A percentile compares a stretch with the other conserved stretches of the same genome.
phyloP scores from a whole-genome alignment of 1,284 basidiomycete genomes.

The Naganishia cerealis region DNA sequence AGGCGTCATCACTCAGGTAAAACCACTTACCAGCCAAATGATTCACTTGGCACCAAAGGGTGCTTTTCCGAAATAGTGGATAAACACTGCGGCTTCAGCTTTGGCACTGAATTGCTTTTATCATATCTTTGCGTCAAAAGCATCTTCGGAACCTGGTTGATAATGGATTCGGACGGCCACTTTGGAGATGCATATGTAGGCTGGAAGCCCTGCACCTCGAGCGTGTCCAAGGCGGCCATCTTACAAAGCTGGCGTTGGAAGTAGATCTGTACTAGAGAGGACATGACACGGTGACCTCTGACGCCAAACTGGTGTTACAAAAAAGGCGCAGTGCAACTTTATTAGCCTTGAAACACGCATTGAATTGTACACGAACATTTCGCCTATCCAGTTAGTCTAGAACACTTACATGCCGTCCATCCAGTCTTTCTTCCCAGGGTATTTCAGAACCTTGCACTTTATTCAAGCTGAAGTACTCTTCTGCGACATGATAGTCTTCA shows the following conservation, averaged over 20 bases:
- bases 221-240: constrained; percentile 42
- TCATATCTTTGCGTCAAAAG: background rate
- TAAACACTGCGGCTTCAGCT: constrained; percentile 43
- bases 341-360: background rate
- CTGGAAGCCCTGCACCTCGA: constrained; percentile 11
- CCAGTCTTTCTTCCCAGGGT: constrained; percentile 7
- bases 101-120: constrained; percentile 31
- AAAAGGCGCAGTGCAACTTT: background rate
- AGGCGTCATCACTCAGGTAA: too few relatives aligned
- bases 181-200: background rate
- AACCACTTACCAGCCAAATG: constrained; percentile 36
- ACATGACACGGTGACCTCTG: constrained; percentile 44
- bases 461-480: constrained; percentile 16
- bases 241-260: constrained; percentile 48
- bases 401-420: constrained; percentile 12
- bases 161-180: background rate
- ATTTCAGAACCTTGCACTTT: background rate
- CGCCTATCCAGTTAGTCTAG: background rate
- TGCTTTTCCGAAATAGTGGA: constrained; percentile 41
- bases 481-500: constrained; percentile 2
- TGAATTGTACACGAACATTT: too few relatives aligned
- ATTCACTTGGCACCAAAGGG: constrained; percentile 38
- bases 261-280: constrained; percentile 44
- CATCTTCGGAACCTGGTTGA: constrained; percentile 35
- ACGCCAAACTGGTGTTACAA: constrained; percentile 7